phyloP scores from a whole-genome alignment of 805 yeast genomes.

The Candida parachauliodes region DNA sequence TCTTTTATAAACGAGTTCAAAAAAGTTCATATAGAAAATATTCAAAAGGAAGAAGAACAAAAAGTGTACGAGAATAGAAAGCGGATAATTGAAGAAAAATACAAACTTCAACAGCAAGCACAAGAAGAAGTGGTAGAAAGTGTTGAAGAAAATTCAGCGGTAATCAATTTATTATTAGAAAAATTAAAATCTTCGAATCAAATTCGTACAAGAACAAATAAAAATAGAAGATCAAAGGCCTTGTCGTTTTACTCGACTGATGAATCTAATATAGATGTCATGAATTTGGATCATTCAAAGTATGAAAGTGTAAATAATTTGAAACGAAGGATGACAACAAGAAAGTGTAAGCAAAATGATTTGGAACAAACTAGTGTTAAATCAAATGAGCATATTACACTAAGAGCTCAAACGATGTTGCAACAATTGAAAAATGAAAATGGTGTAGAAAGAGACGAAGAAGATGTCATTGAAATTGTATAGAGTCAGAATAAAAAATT shows the following conservation, averaged over 20 bases:
- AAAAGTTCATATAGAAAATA: constrained; percentile 74
- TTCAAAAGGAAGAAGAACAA: constrained; percentile 78
- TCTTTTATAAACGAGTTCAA: constrained; percentile 75
- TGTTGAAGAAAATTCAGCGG: constrained; percentile 20
- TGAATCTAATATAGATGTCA: not conserved
- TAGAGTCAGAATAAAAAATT: not conserved
- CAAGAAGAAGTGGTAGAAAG: constrained; percentile 11
- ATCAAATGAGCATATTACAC: constrained; percentile 26
- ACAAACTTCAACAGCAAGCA: constrained; percentile 14
- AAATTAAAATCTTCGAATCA: constrained; percentile 30
- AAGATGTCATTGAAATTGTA: not conserved
- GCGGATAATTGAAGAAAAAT: constrained; percentile 27
- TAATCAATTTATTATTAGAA: constrained; percentile 29
- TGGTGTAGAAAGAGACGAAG: constrained; percentile 3
- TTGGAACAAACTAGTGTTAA: constrained; percentile 6
- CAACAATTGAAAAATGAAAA: constrained; percentile 25
- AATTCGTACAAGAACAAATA: constrained; percentile 16
- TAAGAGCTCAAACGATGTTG: constrained; percentile 41
- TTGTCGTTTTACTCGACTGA: constrained; percentile 29
- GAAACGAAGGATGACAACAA: constrained; percentile 34
- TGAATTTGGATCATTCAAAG: constrained; percentile 13
- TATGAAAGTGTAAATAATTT: constrained; percentile 39
- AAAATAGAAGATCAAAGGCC: constrained; percentile 27
- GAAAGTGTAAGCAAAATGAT: constrained; percentile 14
- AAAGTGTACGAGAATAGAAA: constrained; percentile 37